Base-by-base conservation (phyloP, 768 basidiomycete genomes). In the Auriculariales sp. region DNA sequence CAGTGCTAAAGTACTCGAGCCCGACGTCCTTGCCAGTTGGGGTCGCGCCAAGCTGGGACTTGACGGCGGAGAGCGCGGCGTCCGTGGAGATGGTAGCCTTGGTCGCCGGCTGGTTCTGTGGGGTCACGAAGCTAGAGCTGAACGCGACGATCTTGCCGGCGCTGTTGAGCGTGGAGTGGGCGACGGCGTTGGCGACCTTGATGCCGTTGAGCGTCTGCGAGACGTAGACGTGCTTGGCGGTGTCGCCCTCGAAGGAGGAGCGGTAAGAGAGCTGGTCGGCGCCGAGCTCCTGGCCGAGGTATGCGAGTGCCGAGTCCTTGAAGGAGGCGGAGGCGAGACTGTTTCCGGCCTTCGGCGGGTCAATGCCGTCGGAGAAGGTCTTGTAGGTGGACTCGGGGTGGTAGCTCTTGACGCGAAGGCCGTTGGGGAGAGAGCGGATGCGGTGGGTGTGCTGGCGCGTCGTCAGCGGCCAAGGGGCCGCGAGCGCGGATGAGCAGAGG, bases 81-180 rank as follows among this genome's bases (percentile, higher is more conserved):
- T 61, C 56, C 11, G 66, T 28, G 14, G 68, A 53, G 30, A 74
- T 36, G 7, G 66, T 54, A 1, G 72, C 71, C 1, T 54, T 66
- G 2, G 69, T 61, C 14, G 64, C 57, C 1, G 71, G 56, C 5
- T 54, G 54, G 22, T 49, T 54, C 62, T 42, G 2, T 9, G 70
- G 62, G 49, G 68, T 66, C 12, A 73, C 63, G 54, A 75, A 74
- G 1, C 70, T 73, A 10, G 68, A 68, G 24, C 73, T 68, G 50
- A 73, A 69, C 1, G 71, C 61, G 51, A 66, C 53, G 28, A 69
- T 66, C 56, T 67, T 68, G 55, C 66, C 60, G 45, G 61, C 64
- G 24, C 64, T 62, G 55, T 65, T 67, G 58, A 71, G 68, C 1
- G 66, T 67, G 19, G 71, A 64, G 50, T 72, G 71, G 2, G 71